phyloP scores from a whole-genome alignment of 495 filamentous ascomycete genomes.

The Pseudomonodictys pantanalensis region DNA sequence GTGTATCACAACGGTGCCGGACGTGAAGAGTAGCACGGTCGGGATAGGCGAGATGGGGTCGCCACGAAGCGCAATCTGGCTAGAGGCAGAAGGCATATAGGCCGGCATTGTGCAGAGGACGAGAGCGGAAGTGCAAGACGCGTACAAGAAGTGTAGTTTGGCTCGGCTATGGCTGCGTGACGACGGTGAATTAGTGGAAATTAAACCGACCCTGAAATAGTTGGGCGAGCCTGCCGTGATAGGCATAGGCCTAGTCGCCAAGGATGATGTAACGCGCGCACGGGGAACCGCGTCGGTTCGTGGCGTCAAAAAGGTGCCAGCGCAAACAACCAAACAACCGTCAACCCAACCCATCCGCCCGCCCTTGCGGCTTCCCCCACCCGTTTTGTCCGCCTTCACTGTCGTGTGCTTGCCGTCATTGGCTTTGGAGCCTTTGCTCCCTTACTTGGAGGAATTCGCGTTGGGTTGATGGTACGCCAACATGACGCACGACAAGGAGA shows the following conservation, averaged over 20 bases:
- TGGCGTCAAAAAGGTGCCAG: neutral
- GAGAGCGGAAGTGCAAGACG: neutral
- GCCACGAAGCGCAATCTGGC: constrained; percentile 13
- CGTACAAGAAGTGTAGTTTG: neutral
- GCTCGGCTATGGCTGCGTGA: neutral
- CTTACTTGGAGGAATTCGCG: too few species aligned
- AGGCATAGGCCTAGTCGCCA: too few species aligned
- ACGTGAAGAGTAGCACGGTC: constrained; percentile 71
- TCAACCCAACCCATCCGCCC: neutral
- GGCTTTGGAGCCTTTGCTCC: too few species aligned
- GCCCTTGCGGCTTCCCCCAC: too few species aligned
- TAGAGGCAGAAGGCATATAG: constrained; percentile 11
- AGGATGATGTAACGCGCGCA: neutral
- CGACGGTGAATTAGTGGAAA: too few species aligned
- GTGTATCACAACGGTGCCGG: constrained; percentile 70
- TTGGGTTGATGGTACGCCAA: too few species aligned
- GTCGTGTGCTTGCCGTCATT: too few species aligned
- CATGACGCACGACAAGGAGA: neutral
- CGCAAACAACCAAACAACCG: neutral
- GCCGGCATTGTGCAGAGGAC: neutral
- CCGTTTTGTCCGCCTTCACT: too few species aligned
- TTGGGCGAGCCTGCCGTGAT: neutral
- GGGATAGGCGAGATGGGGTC: constrained; percentile 29
- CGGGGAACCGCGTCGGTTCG: neutral
- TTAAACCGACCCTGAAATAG: neutral